Evolutionary conservation across 768 basidiomycete species (phyloP).

Genomic region (Mycena albidolilacea): DNA sequence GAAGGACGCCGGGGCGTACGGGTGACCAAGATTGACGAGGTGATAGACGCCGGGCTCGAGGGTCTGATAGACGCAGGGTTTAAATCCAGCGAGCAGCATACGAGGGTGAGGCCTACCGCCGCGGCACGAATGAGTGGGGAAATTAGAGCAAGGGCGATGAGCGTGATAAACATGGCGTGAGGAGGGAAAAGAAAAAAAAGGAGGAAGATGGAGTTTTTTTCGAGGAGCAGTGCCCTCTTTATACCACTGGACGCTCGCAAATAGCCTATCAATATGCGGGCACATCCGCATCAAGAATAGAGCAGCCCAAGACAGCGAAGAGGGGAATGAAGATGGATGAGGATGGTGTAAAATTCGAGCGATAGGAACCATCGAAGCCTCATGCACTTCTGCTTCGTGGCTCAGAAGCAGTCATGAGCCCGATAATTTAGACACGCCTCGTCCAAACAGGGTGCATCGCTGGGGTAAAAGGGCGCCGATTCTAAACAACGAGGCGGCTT

Average conservation of each 20-base stretch:
- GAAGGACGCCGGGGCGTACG: constrained; percentile 34
- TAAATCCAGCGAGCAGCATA: background rate
- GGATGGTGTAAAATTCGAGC: constrained; percentile 15
- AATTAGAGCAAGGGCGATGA: constrained; percentile 14
- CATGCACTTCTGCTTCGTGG: constrained; percentile 28
- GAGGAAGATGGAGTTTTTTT: background rate
- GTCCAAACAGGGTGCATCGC: constrained; percentile 3
- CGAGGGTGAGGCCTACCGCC: constrained; percentile 14
- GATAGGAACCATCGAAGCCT: constrained; percentile 30
- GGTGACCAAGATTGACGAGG: constrained; percentile 33
- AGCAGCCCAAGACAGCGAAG: constrained; percentile 29
- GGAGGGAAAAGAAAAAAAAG: background rate
- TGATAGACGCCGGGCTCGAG: constrained; percentile 30
- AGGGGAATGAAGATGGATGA: constrained; percentile 7
- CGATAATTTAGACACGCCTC: constrained; percentile 16
- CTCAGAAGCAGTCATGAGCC: constrained; percentile 20
- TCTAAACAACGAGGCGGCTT: constrained; percentile 30
- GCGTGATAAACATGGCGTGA: constrained; percentile 20
- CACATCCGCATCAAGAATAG: constrained; percentile 24
- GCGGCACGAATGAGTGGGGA: constrained; percentile 23
- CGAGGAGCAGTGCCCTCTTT: constrained; percentile 11
- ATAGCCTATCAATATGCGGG: constrained; percentile 18
- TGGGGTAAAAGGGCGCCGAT: constrained; percentile 19
- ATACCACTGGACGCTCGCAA: constrained; percentile 9
- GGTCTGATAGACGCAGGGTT: constrained; percentile 10